A percentile compares a stretch with the other conserved stretches of the same genome.
phyloP scores from a whole-genome alignment of 495 filamentous ascomycete genomes.

The Pseudotulostoma volvatum region DNA sequence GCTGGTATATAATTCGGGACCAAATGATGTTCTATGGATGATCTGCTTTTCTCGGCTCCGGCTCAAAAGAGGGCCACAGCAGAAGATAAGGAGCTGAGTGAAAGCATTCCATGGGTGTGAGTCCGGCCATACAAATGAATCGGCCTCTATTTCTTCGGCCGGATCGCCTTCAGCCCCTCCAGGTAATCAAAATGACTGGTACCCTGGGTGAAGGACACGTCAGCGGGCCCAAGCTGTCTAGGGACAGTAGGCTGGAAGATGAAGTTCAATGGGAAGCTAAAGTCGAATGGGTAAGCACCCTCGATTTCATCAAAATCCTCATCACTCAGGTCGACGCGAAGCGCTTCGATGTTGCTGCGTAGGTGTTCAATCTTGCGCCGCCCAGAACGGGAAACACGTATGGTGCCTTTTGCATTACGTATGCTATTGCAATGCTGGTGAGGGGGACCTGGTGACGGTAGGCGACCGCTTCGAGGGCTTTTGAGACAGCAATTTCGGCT shows the following conservation, averaged over 20 bases:
- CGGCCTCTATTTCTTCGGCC: no score
- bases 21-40: no score
- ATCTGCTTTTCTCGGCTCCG: no score
- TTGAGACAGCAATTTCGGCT: constrained; percentile 10
- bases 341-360: constrained; percentile 50
- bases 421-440: constrained; percentile 43
- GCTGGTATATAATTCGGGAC: no score
- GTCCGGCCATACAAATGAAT: no score
- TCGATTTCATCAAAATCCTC: constrained; percentile 55
- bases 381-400: constrained; percentile 65
- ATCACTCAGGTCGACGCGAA: constrained; percentile 36
- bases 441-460: constrained; percentile 30
- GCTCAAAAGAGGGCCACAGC: no score
- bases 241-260: no score
- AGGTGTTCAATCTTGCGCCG: constrained; percentile 48
- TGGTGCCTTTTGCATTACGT: constrained; percentile 58
- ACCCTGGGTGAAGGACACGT: background rate
- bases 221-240: no score
- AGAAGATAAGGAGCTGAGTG: no score
- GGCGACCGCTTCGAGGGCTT: constrained; percentile 41
- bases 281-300: constrained; percentile 39
- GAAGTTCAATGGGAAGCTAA: constrained; percentile 44
- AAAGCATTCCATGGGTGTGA: no score
- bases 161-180: no score
- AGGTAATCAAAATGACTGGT: constrained; percentile 1